Evolutionary conservation across 2,329 filamentous ascomycete genomes (phyloP).

Genomic region (Penicillium expansum): DNA sequence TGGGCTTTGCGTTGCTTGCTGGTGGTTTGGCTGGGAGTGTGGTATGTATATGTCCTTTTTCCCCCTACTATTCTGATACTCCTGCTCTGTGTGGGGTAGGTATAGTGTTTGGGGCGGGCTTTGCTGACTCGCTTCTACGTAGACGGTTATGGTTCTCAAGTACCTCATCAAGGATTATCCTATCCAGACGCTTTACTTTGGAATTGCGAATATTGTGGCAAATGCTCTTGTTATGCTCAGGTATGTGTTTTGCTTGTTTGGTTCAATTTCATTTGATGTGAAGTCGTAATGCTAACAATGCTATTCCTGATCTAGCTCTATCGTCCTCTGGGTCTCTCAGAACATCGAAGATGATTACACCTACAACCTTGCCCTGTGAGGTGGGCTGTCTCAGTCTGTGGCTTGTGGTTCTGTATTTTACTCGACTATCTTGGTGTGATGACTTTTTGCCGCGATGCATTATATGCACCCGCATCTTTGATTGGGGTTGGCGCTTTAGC

Average conservation of each 20-base stretch:
- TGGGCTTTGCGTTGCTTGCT: conserved; percentile 67
- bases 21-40: conserved; percentile 66
- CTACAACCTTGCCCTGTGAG: conserved; percentile 63
- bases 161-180: conserved; percentile 61
- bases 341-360: conserved; percentile 73
- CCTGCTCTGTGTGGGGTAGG: background rate
- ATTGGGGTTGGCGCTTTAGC: conserved; percentile 13
- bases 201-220: conserved; percentile 63
- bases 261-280: background rate
- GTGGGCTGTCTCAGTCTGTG: background rate
- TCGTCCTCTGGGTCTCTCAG: conserved; percentile 67
- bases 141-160: conserved; percentile 66
- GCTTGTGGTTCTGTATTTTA: conserved; percentile 20
- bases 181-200: conserved; percentile 64
- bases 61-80: background rate
- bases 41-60: conserved; percentile 37
- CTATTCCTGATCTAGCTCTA: conserved; percentile 47
- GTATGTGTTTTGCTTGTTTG: conserved; percentile 42
- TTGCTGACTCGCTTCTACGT: background rate
- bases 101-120: background rate
- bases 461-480: conserved; percentile 10
- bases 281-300: background rate
- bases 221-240: conserved; percentile 67
- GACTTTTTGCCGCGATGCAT: conserved; percentile 9
- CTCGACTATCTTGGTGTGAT: conserved; percentile 15